Conservation (phyloP, 306 rosid genomes). For the Psophocarpus tetragonolobus region DNA sequence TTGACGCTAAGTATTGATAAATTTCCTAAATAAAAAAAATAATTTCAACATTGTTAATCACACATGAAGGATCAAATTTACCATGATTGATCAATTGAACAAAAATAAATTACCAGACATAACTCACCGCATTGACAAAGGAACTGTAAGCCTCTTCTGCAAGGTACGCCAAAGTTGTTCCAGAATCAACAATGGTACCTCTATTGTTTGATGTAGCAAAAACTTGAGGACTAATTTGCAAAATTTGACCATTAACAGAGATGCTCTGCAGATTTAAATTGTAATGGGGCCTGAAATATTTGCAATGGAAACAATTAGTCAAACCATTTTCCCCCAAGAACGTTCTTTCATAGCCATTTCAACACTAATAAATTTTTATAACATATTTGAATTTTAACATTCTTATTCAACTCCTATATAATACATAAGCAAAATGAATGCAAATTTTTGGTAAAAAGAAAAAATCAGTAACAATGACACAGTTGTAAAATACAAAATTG, state of each 20-base stretch:
- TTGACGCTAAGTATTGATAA: conserved; percentile 12
- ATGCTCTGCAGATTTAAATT: conserved; percentile 84
- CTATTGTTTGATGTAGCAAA: conserved; percentile 67
- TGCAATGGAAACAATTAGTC: conserved; percentile 25
- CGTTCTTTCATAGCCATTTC: not conserved
- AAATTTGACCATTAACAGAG: conserved; percentile 65
- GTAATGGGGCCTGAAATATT: conserved; percentile 84
- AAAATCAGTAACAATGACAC: not conserved
- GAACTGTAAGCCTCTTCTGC: conserved; percentile 69
- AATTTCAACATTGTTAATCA: conserved; percentile 8
- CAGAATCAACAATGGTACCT: conserved; percentile 91
- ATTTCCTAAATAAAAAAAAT: not conserved
- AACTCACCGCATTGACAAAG: conserved; percentile 75
- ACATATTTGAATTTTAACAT: not conserved
- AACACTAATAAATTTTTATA: not conserved
- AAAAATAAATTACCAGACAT: conserved; percentile 24
- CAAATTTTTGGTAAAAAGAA: not conserved
- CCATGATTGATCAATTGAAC: conserved; percentile 4
- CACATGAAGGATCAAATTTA: conserved; percentile 6
- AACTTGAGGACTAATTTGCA: conserved; percentile 58
- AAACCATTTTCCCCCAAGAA: conserved; percentile 10
- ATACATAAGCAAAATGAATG: not conserved
- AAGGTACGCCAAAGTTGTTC: conserved; percentile 94
- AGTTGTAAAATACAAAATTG: not conserved
- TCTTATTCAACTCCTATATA: not conserved